Percentiles rank a stretch among this genome's conserved stretches.
phyloP scores from a whole-genome alignment of 768 basidiomycete genomes.

The Auriscalpium microsporum region DNA sequence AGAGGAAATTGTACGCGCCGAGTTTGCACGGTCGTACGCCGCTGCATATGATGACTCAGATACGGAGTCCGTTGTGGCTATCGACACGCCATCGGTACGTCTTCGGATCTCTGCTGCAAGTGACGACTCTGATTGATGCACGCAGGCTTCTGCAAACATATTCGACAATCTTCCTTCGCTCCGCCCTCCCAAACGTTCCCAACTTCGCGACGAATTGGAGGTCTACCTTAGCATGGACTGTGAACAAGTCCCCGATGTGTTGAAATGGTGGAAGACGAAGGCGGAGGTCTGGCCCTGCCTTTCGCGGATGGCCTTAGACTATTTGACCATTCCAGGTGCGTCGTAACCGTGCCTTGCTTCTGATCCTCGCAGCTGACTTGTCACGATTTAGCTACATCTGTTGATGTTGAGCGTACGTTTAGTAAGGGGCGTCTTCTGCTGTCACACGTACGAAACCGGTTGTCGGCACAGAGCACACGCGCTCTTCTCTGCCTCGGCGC shows the following conservation, averaged over 20 bases:
- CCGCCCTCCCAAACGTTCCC: background rate
- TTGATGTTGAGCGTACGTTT: slow-evolving; percentile 7
- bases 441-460: slow-evolving; percentile 2
- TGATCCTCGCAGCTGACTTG: no score
- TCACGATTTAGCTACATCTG: slow-evolving; percentile 10
- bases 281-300: background rate
- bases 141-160: background rate
- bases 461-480: slow-evolving; percentile 12
- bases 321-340: slow-evolving; percentile 23
- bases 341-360: background rate
- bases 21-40: no score
- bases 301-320: slow-evolving; percentile 1
- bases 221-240: background rate
- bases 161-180: background rate
- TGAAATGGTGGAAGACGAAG: background rate
- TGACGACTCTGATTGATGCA: no score
- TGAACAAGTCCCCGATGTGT: background rate
- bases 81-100: no score
- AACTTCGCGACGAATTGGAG: background rate
- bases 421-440: slow-evolving; percentile 9
- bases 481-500: slow-evolving; percentile 14
- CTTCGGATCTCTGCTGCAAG: no score
- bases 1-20: no score
- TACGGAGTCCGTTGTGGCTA: no score
- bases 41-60: no score